A percentile compares a stretch with the other conserved stretches of the same genome.
These are phyloP conservation scores for Piper betle DNA, from an alignment of 164 flowering plant genomes.

Conservation along the genomic window DNA sequence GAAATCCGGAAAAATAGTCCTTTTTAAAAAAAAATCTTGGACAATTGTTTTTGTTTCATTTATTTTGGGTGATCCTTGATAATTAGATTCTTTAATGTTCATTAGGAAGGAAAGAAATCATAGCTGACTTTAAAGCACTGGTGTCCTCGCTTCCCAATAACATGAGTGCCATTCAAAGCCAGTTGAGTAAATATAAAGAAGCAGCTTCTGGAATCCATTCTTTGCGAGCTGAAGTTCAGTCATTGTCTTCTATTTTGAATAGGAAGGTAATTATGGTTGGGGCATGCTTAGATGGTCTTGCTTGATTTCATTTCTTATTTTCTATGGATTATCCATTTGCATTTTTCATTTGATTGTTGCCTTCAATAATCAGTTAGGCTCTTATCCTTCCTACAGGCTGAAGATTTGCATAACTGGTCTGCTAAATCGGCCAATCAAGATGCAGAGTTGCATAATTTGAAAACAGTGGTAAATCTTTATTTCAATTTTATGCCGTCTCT, in stretches of 20 bases:
- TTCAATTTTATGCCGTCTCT: neutral
- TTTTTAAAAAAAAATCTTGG: too few relatives aligned
- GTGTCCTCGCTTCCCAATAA: conserved; percentile 77
- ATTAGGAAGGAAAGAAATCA: conserved; percentile 84
- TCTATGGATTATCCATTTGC: neutral
- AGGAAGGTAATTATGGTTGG: conserved; percentile 49
- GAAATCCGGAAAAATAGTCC: too few relatives aligned
- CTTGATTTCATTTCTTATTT: neutral
- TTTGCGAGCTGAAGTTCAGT: conserved; percentile 72
- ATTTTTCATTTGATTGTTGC: conserved; percentile 1
- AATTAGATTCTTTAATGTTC: conserved; percentile 2
- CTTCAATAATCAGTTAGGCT: neutral
- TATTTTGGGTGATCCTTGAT: neutral
- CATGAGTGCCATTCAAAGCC: conserved; percentile 68
- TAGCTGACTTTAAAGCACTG: conserved; percentile 64
- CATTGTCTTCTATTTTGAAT: conserved; percentile 45
- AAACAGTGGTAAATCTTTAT: neutral
- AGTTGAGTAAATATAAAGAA: conserved; percentile 61
- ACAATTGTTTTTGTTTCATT: neutral
- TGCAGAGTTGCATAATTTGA: conserved; percentile 35
- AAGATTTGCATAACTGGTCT: conserved; percentile 43
- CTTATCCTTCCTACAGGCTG: conserved; percentile 26
- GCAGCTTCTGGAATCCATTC: conserved; percentile 67
- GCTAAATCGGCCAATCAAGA: conserved; percentile 43
- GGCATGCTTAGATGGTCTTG: neutral